Percentiles rank a stretch among this genome's conserved stretches.
Evolutionary conservation across 768 basidiomycete species (phyloP).

Genomic region (Dacryopinax spathularia): DNA sequence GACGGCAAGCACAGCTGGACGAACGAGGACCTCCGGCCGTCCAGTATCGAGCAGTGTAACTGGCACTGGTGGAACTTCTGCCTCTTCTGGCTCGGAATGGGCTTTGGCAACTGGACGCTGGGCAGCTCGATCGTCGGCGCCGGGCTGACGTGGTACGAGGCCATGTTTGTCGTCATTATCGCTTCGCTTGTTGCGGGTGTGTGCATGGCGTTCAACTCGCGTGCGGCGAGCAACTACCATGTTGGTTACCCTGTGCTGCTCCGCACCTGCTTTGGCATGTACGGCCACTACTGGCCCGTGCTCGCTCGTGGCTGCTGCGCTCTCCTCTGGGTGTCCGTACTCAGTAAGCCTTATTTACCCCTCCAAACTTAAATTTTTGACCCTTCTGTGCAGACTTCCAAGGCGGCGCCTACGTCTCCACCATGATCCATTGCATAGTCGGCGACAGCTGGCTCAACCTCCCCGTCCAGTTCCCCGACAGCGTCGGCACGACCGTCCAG

Average conservation of each 20-base stretch:
- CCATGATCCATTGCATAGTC: constrained; percentile 6
- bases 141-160: constrained; percentile 5
- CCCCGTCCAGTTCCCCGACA: constrained; percentile 2
- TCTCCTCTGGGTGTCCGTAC: constrained; percentile 14
- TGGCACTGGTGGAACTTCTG: constrained; percentile 15
- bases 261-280: constrained; percentile 14
- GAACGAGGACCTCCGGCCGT: constrained; percentile 16
- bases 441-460: constrained; percentile 6
- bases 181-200: constrained; percentile 8
- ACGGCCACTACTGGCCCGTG: constrained; percentile 16
- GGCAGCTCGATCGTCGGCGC: not conserved
- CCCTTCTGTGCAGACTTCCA: not conserved
- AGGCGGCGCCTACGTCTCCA: not conserved
- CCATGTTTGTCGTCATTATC: constrained; percentile 7
- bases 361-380: not conserved
- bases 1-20: constrained; percentile 12
- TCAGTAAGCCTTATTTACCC: not conserved
- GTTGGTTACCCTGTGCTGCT: constrained; percentile 15
- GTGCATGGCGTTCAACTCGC: constrained; percentile 13
- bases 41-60: constrained; percentile 12
- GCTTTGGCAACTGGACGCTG: constrained; percentile 7
- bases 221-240: constrained; percentile 13
- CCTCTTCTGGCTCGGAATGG: constrained; percentile 14
- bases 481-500: constrained; percentile 5
- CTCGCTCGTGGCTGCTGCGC: constrained; percentile 13